Conservation (phyloP, 2,329 filamentous ascomycete genomes). For the Geosmithia putterillii region DNA sequence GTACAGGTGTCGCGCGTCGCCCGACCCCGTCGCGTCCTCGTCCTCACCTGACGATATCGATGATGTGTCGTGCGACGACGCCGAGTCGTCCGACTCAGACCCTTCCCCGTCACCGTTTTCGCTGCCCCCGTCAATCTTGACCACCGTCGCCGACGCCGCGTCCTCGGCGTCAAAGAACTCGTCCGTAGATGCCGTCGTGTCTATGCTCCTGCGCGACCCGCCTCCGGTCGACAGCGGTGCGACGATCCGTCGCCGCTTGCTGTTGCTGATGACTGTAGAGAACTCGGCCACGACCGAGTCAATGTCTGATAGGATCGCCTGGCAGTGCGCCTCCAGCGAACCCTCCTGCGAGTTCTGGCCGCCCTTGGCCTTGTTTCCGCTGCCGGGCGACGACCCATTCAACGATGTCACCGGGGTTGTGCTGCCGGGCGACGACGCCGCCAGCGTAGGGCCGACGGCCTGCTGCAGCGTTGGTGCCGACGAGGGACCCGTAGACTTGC, state of each 20-base stretch:
- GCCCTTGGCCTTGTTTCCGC: constrained; percentile 12
- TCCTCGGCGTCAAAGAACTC: constrained; percentile 91
- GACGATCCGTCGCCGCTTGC: constrained; percentile 60
- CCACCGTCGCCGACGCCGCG: constrained; percentile 45
- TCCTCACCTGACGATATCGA: constrained; percentile 48
- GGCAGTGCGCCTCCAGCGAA: constrained; percentile 69
- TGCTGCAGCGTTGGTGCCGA: constrained; percentile 21
- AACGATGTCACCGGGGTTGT: constrained; percentile 10
- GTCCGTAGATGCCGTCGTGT: constrained; percentile 64
- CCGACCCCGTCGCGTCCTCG: constrained; percentile 44
- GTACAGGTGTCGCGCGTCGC: constrained; percentile 53
- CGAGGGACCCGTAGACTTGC: constrained; percentile 55
- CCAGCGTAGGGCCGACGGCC: constrained; percentile 22
- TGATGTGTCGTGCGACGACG: constrained; percentile 38
- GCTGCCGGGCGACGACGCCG: constrained; percentile 28
- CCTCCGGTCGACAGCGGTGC: constrained; percentile 34
- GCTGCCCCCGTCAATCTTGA: constrained; percentile 58
- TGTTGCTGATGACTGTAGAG: constrained; percentile 61
- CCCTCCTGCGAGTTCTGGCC: constrained; percentile 39
- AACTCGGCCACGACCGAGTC: constrained; percentile 79
- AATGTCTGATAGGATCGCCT: constrained; percentile 71
- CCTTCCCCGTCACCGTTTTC: constrained; percentile 59
- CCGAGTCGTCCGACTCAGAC: constrained; percentile 41
- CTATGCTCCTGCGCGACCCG: constrained; percentile 52
- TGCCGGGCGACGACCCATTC: constrained; percentile 12